Conservation (phyloP, 2,329 filamentous ascomycete genomes). For the Aspergillus sojae region DNA sequence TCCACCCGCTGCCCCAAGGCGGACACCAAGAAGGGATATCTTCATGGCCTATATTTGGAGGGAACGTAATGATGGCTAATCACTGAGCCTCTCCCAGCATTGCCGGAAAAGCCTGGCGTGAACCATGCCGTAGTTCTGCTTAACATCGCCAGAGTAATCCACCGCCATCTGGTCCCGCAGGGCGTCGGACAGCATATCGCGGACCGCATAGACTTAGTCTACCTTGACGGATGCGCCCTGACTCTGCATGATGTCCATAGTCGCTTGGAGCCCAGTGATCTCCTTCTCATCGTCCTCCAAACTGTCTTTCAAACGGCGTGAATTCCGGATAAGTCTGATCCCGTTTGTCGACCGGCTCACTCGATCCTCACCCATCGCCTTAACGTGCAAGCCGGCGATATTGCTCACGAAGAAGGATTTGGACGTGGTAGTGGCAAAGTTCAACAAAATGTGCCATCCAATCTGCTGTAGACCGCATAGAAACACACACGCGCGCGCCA, state of each 20-base stretch:
- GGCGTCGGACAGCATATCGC: not conserved
- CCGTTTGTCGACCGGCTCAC: not conserved
- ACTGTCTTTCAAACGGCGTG: not conserved
- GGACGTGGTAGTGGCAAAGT: not conserved
- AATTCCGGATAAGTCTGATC: not conserved
- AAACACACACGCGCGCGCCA: not conserved
- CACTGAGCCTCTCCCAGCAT: not conserved
- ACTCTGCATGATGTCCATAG: not conserved
- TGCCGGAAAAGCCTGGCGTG: not conserved
- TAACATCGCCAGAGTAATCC: not conserved
- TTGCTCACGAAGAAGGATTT: not conserved
- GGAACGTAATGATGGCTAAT: not conserved
- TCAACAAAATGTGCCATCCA: not conserved
- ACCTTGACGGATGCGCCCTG: not conserved
- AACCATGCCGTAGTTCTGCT: not conserved
- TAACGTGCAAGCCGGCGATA: not conserved
- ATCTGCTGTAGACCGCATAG: not conserved
- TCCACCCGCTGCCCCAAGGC: not conserved
- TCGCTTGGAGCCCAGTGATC: not conserved
- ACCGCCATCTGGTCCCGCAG: not conserved
- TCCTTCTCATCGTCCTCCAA: not conserved
- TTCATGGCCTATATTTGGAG: not conserved
- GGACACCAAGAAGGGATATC: not conserved
- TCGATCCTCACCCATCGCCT: not conserved
- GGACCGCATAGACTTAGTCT: not conserved